Base-by-base conservation (phyloP, 2,329 filamentous ascomycete genomes). In the Colletotrichum tanaceti region DNA sequence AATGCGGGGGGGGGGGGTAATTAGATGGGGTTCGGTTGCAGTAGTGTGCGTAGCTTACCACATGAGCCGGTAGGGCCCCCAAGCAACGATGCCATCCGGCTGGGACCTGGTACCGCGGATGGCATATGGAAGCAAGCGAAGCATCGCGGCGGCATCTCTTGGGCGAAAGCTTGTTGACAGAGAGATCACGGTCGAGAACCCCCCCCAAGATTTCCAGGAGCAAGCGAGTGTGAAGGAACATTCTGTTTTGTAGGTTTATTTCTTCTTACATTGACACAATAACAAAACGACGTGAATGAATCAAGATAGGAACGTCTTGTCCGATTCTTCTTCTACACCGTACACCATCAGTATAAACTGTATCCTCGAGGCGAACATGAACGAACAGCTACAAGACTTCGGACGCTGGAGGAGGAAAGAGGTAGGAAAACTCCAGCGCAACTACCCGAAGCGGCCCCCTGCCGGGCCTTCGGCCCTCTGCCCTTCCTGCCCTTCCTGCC, bases 1-100 rank as follows among this genome's bases (percentile, higher is more conserved):
- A 70, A 70, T 63, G 70, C 70, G 63, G 62, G 63, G 63, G 52
- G 28, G 7, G 28, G 28, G 28, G 28, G 28, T 7, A 9, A 43
- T 49, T 49, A 20, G 62, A 38, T 41, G 43, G 16, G 32, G 16
- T 13, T 49, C 32, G 52, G 16, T 54, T 49, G 44, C 38, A 54
- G 24, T 60, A 60, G 63, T 59, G 63, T 32, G 20, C 28, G 28
- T 22, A 53, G n/a, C 61, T 39, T 50, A 63, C 28, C 43, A 32
- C 7, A 20, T 43, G 43, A 62, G 54, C 41, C 52, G 32, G 20
- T 10, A 18, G 41, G 35, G 3, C 49, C 28, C 28, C 52, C 28
- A 32, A 32, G 60, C 32, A 32, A 11, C 20, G 60, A 57, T 63
- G 32, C 60, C 60, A 49, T 18, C 14, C 43, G n/a, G 16, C 41